Base-by-base conservation (phyloP, 1,139 yeast species). In the Taphrina communis region DNA sequence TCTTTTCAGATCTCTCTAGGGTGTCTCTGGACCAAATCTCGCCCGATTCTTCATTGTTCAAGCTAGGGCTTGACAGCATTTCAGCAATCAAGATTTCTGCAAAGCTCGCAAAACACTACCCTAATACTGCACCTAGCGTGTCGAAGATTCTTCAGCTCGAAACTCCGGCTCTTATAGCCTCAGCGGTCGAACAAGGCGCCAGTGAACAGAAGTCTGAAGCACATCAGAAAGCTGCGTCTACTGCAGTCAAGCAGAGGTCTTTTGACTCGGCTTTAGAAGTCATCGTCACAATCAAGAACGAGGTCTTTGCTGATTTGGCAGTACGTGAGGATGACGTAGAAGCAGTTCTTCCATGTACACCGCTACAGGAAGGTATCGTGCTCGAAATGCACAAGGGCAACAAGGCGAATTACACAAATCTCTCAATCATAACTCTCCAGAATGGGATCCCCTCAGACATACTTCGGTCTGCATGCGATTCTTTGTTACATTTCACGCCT, bases 21-120 rank as follows among this genome's bases (percentile, higher is more conserved):
- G 50, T 66, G 17, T 48, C 55, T 6, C n/a, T 53, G 6, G 39
- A 19, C 8, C 53, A 52, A 14, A 59, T 66, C 17, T 14, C 17
- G 41, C 59, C 59, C 7, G 55, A 69, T n/a, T 46, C 72, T 6
- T 61, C 73, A 1, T 55, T 73, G 3, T 68, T 70, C 52, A 62
- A 70, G 21, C 68, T 73, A 21, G 75, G 75, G 5, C 65, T 73
- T 55, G 75, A 73, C 59, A 72, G 74, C 46, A 69, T 73, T 11
- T 70, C 74, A 14, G 73, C 74, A 5, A 72, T 73, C 41, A 70
- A 63, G 38, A 57, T 73, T n/a, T 41, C 68, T 11, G 56, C 63
- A 11, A 9, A 9, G 12, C 14, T 50, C 11, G 39, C 12, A 25
- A n/a, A 36, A 35, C 55, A 19, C 17, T 50, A 48, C 11, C 31